Evolutionary conservation across 2,329 filamentous ascomycete genomes (phyloP), one percentile per base, ranked within the genome.

Genomic region (Fonsecaea nubica): DNA sequence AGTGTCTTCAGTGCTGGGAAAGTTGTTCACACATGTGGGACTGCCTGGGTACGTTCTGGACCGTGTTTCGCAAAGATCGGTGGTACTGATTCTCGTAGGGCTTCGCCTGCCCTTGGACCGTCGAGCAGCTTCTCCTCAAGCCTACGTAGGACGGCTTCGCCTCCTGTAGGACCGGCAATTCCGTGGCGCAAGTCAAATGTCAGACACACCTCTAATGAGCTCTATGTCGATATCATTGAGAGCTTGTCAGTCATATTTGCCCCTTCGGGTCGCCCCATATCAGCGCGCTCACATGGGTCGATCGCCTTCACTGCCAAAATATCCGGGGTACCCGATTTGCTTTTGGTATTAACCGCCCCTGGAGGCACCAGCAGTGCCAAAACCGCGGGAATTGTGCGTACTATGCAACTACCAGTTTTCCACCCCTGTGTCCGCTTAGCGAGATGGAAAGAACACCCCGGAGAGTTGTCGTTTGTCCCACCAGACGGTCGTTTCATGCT

Each of bases 291-390:
- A 13, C 91, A 95, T 73, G 95, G 95, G 15, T 96, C 92, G 4
- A 94, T 99, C 72, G 93, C 92, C 1, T 98, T 98, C 77, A 98
- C 92, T 0, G 90, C 91, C 62, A 97, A 98, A 76, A 92, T 99
- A 48, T 97, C 94, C 0, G 95, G 95, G 4, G 87, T 98, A 2
- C 95, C 95, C 0, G 94, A 99, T 76, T 85, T 99, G n/a, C 78
- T 92, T 18, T 82, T 99, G 9, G 90, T 86, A 13, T 84, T 99
- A 33, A 90, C 90, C 0, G 90, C 92, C 1, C 91, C 92, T 0
- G 92, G 92, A 0, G 91, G 92, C n/a, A 91, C 89, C 70, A 90
- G 91, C 75, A 89, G 89, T 58, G 63, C 62, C 10, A 72, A 72
- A 61, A 38, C 65, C 7, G 62, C 67, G 15, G 72, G 71, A 18